Evolutionary conservation across 2,329 filamentous ascomycete genomes (phyloP).

Genomic region (Juglanconis juglandina): DNA sequence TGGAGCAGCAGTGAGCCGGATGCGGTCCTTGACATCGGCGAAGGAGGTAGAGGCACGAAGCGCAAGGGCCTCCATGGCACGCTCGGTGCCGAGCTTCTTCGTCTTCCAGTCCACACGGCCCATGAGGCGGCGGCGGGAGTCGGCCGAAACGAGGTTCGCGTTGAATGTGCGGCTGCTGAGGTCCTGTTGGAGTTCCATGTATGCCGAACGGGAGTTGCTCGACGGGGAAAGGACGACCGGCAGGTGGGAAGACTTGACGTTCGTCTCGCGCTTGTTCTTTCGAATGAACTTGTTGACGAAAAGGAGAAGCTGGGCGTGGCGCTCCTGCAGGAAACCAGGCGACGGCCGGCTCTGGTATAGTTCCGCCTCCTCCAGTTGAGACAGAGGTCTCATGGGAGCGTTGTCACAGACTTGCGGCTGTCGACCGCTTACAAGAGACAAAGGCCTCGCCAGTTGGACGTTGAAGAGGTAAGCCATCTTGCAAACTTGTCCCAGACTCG

Average conservation of each 20-base stretch:
- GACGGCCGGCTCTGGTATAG: slow-evolving; percentile 33
- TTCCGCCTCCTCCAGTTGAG: slow-evolving; percentile 31
- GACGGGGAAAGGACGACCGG: slow-evolving; percentile 27
- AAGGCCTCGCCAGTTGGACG: slow-evolving; percentile 36
- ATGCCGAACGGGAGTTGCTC: neutral
- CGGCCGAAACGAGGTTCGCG: slow-evolving; percentile 12
- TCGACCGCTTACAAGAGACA: slow-evolving; percentile 29
- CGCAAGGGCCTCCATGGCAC: slow-evolving; percentile 13
- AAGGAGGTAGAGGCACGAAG: slow-evolving; percentile 12
- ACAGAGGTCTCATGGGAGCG: slow-evolving; percentile 26
- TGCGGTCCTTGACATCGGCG: slow-evolving; percentile 8
- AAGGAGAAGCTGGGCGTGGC: slow-evolving; percentile 42
- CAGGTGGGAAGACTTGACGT: slow-evolving; percentile 22
- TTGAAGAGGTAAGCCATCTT: slow-evolving; percentile 32
- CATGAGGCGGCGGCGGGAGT: slow-evolving; percentile 16
- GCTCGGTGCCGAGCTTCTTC: slow-evolving; percentile 8
- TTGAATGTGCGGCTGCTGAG: slow-evolving; percentile 16
- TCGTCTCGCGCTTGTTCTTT: slow-evolving; percentile 33
- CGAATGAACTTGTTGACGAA: slow-evolving; percentile 58
- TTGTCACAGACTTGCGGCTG: slow-evolving; percentile 36
- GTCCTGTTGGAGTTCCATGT: slow-evolving; percentile 13
- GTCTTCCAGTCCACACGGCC: slow-evolving; percentile 11
- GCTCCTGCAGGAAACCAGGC: slow-evolving; percentile 30
- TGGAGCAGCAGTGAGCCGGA: neutral
- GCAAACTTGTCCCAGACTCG: slow-evolving; percentile 34